Percentiles rank a stretch among this genome's conserved stretches.
Conservation (phyloP, 768 basidiomycete species). For the Trametes gibbosa region DNA sequence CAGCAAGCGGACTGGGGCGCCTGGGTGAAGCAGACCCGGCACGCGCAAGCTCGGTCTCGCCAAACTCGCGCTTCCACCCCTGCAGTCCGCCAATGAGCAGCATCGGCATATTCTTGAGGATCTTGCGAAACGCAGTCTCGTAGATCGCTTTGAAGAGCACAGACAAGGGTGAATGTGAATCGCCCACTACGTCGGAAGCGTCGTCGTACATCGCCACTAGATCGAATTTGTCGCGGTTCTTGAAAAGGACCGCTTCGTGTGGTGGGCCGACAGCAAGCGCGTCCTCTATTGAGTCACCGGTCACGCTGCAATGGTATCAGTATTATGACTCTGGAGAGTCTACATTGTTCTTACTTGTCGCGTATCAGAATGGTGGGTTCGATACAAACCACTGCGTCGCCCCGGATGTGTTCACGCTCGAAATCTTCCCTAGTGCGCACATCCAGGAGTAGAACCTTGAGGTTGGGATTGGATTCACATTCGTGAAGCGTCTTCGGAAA, state of each 20-base stretch:
- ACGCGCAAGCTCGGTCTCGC: constrained; percentile 37
- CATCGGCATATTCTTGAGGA: constrained; percentile 73
- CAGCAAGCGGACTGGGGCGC: constrained; percentile 1
- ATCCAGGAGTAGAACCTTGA: constrained; percentile 75
- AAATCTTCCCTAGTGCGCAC: constrained; percentile 79
- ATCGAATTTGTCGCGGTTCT: constrained; percentile 85
- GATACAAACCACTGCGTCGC: constrained; percentile 71
- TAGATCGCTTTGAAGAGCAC: constrained; percentile 66
- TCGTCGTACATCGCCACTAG: constrained; percentile 84
- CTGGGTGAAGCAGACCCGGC: constrained; percentile 15
- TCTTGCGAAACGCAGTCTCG: constrained; percentile 68
- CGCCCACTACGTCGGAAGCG: constrained; percentile 50
- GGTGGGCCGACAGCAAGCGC: constrained; percentile 69
- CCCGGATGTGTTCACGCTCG: constrained; percentile 68
- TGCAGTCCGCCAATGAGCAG: constrained; percentile 82
- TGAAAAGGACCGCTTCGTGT: constrained; percentile 71
- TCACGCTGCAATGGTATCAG: constrained; percentile 47
- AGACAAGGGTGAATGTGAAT: constrained; percentile 50
- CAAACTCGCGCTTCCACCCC: constrained; percentile 70
- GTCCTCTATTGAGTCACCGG: constrained; percentile 65
- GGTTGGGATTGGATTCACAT: constrained; percentile 49
- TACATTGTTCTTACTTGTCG: constrained; percentile 53
- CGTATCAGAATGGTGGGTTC: constrained; percentile 77
- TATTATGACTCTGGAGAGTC: neutral
- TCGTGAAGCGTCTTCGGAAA: constrained; percentile 56